Base-by-base conservation (phyloP, 495 filamentous ascomycete genomes). In the Hypoxylon trugodes region DNA sequence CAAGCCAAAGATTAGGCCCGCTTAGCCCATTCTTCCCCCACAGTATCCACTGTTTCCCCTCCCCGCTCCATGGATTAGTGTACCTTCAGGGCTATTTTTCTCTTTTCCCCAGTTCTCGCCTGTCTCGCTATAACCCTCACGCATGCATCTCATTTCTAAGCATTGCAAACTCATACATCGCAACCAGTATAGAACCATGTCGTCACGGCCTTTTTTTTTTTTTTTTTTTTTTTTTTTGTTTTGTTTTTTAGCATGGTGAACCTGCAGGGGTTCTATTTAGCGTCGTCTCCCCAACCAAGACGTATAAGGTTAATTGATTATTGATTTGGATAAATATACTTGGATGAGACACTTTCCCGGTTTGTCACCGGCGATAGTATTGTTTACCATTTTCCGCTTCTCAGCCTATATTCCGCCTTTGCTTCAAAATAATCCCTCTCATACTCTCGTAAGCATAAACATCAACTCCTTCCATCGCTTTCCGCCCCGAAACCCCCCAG, bases 241-340 rank as follows among this genome's bases (percentile, higher is more conserved):
- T n/a, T n/a, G n/a, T n/a, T n/a, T n/a, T 38, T 54, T 43, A 19
- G 36, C 49, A 50, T 51, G 37, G 32, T n/a, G 42, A 41, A 18
- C 16, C 13, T 13, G 21, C 53, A 65, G 53, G 61, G 61, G 33
- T 38, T 38, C 32, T 4, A 48, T n/a, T n/a, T 42, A 46, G 13
- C 35, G 37, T 32, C 35, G 41, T 42, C 24, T 50, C 33, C 25
- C 48, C 35, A 40, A 59, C 51, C 57, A 63, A 63, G 65, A n/a
- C n/a, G n/a, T 59, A 41, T 46, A 59, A 49, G 54, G 55, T 60
- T 68, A 64, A 68, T 68, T 68, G 54, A 21, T 22, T 36, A 28
- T 56, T 49, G 51, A 64, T 64, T 56, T 68, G 65, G 65, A 68
- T 68, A 68, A 68, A 68, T 68, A 41, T 43, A 32, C 35, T 25